A percentile compares a stretch with the other conserved stretches of the same genome.
phyloP scores from a whole-genome alignment of 2,329 filamentous ascomycete genomes.

The Fusarium nisikadoi region DNA sequence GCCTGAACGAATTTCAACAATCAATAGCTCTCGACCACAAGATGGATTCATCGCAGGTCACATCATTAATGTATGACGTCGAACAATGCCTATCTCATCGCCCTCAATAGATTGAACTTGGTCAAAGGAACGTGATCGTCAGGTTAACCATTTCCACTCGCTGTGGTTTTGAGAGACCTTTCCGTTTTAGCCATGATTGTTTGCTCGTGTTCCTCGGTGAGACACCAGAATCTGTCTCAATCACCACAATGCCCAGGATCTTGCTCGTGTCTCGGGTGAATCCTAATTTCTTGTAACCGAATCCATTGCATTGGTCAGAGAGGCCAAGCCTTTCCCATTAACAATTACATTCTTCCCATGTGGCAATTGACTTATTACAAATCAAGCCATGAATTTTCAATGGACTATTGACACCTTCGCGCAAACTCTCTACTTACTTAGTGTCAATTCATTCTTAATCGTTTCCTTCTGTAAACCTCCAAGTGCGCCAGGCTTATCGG shows the following conservation, averaged over 20 bases:
- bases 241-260: background rate
- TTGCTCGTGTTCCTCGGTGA: background rate
- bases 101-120: background rate
- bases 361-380: slow-evolving; percentile 28
- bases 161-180: background rate
- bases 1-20: background rate
- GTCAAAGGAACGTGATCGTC: slow-evolving; percentile 30
- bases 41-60: background rate
- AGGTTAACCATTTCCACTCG: slow-evolving; percentile 2
- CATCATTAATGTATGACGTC: slow-evolving; percentile 14
- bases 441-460: slow-evolving; percentile 8
- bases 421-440: slow-evolving; percentile 1
- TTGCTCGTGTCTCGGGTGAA: background rate
- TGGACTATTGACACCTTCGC: background rate
- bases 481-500: background rate
- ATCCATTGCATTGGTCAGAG: background rate
- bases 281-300: background rate
- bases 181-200: background rate
- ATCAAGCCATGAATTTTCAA: background rate
- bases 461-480: background rate
- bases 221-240: slow-evolving; percentile 17
- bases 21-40: background rate
- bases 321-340: background rate
- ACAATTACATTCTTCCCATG: slow-evolving; percentile 18
- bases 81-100: background rate